Percentiles rank a stretch among this genome's conserved stretches.
phyloP scores from a whole-genome alignment of 2,329 filamentous ascomycete genomes.

The Beauveria brongniartii region DNA sequence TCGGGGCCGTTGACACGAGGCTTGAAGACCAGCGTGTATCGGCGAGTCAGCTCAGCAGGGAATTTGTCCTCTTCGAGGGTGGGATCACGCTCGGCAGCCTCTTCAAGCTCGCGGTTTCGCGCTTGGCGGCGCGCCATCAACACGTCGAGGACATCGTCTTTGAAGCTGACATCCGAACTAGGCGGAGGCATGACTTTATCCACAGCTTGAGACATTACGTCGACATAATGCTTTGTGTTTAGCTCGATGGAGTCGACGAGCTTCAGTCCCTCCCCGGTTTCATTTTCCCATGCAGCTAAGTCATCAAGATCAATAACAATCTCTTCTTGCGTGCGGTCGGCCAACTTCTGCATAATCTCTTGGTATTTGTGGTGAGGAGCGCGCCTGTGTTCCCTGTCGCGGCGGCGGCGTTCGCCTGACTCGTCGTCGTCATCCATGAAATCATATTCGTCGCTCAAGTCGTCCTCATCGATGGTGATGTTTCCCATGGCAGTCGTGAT shows the following conservation, averaged over 20 bases:
- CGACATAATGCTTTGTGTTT: constrained; percentile 93
- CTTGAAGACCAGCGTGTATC: constrained; percentile 96
- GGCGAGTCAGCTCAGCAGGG: constrained; percentile 80
- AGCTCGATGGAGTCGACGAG: constrained; percentile 78
- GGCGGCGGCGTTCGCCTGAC: constrained; percentile 40
- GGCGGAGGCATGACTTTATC: constrained; percentile 79
- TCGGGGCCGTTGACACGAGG: constrained; percentile 68
- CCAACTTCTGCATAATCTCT: constrained; percentile 76
- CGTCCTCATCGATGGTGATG: constrained; percentile 81
- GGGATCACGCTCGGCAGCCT: constrained; percentile 60
- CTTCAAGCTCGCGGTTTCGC: constrained; percentile 69
- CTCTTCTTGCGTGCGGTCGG: constrained; percentile 69
- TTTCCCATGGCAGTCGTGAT: constrained; percentile 76
- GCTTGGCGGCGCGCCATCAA: constrained; percentile 87
- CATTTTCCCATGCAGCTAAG: constrained; percentile 69
- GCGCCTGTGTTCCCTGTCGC: constrained; percentile 39
- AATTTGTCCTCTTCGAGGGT: constrained; percentile 68
- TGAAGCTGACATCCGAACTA: constrained; percentile 76
- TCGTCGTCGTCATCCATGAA: constrained; percentile 79
- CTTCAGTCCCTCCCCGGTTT: constrained; percentile 58
- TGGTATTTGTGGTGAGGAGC: constrained; percentile 77
- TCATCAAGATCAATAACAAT: constrained; percentile 87
- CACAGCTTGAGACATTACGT: constrained; percentile 79
- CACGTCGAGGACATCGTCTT: constrained; percentile 94
- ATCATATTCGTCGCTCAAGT: constrained; percentile 82